Evolutionary conservation across 140 eudicot genomes (phyloP), one percentile per base, ranked within the genome.

Genomic region (Stevia rebaudiana): DNA sequence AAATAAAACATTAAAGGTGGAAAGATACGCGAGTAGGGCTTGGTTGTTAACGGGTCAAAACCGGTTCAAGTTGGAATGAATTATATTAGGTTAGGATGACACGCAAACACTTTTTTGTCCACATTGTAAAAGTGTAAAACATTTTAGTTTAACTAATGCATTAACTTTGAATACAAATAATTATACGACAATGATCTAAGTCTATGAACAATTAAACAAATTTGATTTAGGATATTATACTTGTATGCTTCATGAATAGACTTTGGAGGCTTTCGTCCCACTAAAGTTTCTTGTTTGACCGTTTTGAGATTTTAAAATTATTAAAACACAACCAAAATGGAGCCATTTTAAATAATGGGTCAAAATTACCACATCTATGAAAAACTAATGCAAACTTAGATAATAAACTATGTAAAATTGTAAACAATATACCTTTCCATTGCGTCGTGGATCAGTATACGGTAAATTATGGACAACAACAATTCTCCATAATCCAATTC

Each of bases 381-480:
- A 7, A 59, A 36, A 36, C 47, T 59, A 31, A 35, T 58, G 46
- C 43, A 33, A 35, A 58, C 64, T 58, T 4, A 11, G 62, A 30
- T 61, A 11, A 61, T 40, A 2, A 40, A 61, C 18, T 4, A 9
- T 39, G 2, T 28, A 28, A 28, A 28, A 28, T 28, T 28, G 37
- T 7, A 16, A 25, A 48, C 15, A 18, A 10, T 59, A 47, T 70
- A 92, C 98, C 96, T 92, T 92, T 46, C 98, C 96, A 54, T 79
- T 92, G 49, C 98, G 86, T 66, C 96, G 81, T 25, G 96, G 95
- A 73, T 92, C 98, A 36, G 86, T 44, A 60, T 92, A 92, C 19
- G 98, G 98, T 18, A 87, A 79, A 70, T 92, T 88, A 57, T 30
- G 98, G 37, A 92, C 91, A 68, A 85, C 81, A 63, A 92, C 86